These are phyloP conservation scores for Stagonosporopsis vannaccii DNA, from an alignment of 2,329 filamentous ascomycete species.

Conservation along the genomic window DNA sequence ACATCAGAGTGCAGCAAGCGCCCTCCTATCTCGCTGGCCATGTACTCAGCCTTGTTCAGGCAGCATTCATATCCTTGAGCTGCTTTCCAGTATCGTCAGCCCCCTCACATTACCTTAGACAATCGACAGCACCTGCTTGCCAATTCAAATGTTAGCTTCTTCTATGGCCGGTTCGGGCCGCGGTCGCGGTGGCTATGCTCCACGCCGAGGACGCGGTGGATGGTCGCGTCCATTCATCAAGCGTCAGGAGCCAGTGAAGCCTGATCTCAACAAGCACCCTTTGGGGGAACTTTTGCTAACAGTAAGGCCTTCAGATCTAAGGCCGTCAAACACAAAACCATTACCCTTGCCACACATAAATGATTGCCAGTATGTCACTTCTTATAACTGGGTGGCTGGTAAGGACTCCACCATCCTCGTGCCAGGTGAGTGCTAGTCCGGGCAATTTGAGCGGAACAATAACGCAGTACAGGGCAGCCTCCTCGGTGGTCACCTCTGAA, in stretches of 20 bases:
- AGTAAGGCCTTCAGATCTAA: constrained; percentile 25
- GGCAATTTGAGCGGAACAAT: background rate
- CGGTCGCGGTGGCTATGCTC: constrained; percentile 34
- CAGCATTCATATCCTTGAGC: constrained; percentile 19
- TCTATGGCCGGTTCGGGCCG: constrained; percentile 8
- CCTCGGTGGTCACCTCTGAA: constrained; percentile 59
- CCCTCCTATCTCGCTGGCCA: constrained; percentile 15
- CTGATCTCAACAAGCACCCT: constrained; percentile 38
- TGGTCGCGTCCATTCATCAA: constrained; percentile 18
- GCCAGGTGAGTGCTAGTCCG: constrained; percentile 29
- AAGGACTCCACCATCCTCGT: constrained; percentile 48
- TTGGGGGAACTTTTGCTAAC: constrained; percentile 39
- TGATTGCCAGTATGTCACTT: constrained; percentile 55
- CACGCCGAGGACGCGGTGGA: constrained; percentile 30
- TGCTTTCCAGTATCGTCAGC: background rate
- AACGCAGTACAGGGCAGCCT: constrained; percentile 54
- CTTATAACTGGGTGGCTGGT: constrained; percentile 60
- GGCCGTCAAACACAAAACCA: background rate
- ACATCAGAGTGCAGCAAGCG: constrained; percentile 28
- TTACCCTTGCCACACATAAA: constrained; percentile 41
- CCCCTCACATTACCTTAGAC: background rate
- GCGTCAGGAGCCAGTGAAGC: constrained; percentile 19
- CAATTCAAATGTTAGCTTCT: background rate
- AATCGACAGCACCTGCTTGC: background rate
- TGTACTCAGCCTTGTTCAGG: constrained; percentile 38